A percentile compares a stretch with the other conserved stretches of the same genome.
phyloP scores from a whole-genome alignment of 2,329 filamentous ascomycete genomes.

The Torrubiellomyces zombiae region DNA sequence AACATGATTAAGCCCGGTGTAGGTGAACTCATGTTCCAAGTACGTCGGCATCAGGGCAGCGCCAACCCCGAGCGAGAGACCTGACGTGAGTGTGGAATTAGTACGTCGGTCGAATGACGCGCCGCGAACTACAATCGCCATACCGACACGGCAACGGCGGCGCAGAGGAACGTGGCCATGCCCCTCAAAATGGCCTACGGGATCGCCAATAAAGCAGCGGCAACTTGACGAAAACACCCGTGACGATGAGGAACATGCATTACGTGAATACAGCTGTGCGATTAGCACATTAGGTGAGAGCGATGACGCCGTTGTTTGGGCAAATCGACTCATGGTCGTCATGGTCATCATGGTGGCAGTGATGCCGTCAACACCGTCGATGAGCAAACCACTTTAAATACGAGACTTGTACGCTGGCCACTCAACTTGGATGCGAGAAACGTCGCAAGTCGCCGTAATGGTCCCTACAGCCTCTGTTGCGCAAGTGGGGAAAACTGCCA shows the following conservation, averaged over 20 bases:
- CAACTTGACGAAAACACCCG: no score
- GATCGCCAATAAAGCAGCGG: slow-evolving; percentile 51
- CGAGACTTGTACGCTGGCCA: slow-evolving; percentile 57
- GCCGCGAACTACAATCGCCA: slow-evolving; percentile 54
- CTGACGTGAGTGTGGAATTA: slow-evolving; percentile 65
- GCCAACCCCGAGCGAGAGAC: slow-evolving; percentile 56
- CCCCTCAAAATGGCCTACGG: slow-evolving; percentile 41
- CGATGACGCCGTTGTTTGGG: no score
- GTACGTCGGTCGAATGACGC: slow-evolving; percentile 64
- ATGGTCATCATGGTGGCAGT: slow-evolving; percentile 64
- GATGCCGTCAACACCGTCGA: slow-evolving; percentile 61
- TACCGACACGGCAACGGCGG: slow-evolving; percentile 59
- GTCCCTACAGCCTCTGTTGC: slow-evolving; percentile 69
- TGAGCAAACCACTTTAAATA: slow-evolving; percentile 64
- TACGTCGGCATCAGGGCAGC: slow-evolving; percentile 51
- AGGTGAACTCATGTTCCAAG: slow-evolving; percentile 58
- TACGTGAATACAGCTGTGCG: slow-evolving; percentile 64
- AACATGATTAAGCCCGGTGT: slow-evolving; percentile 47
- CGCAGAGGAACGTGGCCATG: slow-evolving; percentile 71
- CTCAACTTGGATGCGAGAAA: slow-evolving; percentile 58
- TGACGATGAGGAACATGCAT: no score
- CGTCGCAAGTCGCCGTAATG: slow-evolving; percentile 68
- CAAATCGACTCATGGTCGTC: slow-evolving; percentile 65
- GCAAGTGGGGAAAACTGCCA: slow-evolving; percentile 55
- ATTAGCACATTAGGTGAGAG: slow-evolving; percentile 83